Evolutionary conservation across 2,329 filamentous ascomycete species (phyloP).

Genomic region (Hymenoscyphus albidus): DNA sequence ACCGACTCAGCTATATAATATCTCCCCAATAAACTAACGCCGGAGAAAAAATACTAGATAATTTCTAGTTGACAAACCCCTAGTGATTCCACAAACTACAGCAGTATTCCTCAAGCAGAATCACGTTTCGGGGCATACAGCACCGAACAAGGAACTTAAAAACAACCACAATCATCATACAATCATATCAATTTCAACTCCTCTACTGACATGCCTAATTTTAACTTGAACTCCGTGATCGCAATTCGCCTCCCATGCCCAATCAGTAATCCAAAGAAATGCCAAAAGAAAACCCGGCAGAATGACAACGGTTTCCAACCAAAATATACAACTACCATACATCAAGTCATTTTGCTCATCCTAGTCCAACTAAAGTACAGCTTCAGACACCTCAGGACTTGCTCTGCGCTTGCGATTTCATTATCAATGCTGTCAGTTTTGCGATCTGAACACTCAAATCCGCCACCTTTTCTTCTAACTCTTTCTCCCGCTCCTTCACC

Average conservation of each 20-base stretch:
- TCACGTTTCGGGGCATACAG: no score
- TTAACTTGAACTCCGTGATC: not conserved
- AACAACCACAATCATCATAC: not conserved
- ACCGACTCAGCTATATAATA: no score
- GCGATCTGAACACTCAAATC: conserved; percentile 58
- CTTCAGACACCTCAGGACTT: not conserved
- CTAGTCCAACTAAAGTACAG: not conserved
- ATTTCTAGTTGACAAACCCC: no score
- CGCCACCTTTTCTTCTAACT: conserved; percentile 47
- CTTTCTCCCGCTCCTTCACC: conserved; percentile 17
- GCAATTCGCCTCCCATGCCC: not conserved
- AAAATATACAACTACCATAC: not conserved
- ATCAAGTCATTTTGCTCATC: not conserved
- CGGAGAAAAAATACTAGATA: no score
- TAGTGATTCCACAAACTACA: no score
- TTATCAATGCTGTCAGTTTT: conserved; percentile 50
- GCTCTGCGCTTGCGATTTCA: conserved; percentile 32
- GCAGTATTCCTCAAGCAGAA: no score
- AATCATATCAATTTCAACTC: not conserved
- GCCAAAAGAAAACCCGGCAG: not conserved
- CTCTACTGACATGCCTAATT: not conserved
- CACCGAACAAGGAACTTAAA: no score
- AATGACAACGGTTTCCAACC: not conserved
- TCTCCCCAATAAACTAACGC: no score
- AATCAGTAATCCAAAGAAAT: not conserved